A percentile compares a stretch with the other conserved stretches of the same genome.
Evolutionary conservation across 2,329 filamentous ascomycete species (phyloP).

Genomic region (Myriosclerotinia scirpicola): DNA sequence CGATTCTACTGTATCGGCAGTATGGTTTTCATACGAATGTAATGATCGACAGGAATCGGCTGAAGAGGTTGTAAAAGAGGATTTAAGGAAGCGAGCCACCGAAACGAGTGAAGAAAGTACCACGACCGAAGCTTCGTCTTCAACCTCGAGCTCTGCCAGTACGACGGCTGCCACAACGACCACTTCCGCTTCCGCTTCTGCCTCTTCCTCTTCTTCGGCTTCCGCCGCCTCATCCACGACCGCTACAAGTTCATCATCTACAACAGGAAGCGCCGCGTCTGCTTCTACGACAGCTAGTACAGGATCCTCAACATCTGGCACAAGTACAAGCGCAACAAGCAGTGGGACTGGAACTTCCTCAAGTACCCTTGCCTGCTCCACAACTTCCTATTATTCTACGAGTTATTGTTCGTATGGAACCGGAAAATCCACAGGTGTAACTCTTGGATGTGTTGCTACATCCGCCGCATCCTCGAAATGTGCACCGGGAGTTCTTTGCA

Average conservation of each 20-base stretch:
- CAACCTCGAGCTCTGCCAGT: neutral
- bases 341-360: neutral
- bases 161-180: constrained; percentile 15
- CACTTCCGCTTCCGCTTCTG: neutral
- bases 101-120: constrained; percentile 10
- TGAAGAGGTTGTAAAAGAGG: constrained; percentile 23
- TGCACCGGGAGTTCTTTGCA: constrained; percentile 15
- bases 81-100: constrained; percentile 30
- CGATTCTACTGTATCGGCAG: constrained; percentile 30
- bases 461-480: neutral
- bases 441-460: constrained; percentile 18
- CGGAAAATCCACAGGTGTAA: constrained; percentile 20
- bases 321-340: neutral
- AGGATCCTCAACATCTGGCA: constrained; percentile 12
- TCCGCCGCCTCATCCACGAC: constrained; percentile 16
- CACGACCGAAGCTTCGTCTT: neutral
- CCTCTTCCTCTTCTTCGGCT: constrained; percentile 5
- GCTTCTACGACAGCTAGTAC: constrained; percentile 6
- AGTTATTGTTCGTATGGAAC: constrained; percentile 18
- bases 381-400: constrained; percentile 16
- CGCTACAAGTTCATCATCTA: neutral
- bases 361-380: constrained; percentile 16
- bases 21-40: constrained; percentile 32
- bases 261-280: neutral
- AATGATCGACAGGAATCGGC: constrained; percentile 11